Evolutionary conservation across 257 asterid genomes (phyloP), one percentile per base, ranked within the genome.

Genomic region (Pogostemon cablin): DNA sequence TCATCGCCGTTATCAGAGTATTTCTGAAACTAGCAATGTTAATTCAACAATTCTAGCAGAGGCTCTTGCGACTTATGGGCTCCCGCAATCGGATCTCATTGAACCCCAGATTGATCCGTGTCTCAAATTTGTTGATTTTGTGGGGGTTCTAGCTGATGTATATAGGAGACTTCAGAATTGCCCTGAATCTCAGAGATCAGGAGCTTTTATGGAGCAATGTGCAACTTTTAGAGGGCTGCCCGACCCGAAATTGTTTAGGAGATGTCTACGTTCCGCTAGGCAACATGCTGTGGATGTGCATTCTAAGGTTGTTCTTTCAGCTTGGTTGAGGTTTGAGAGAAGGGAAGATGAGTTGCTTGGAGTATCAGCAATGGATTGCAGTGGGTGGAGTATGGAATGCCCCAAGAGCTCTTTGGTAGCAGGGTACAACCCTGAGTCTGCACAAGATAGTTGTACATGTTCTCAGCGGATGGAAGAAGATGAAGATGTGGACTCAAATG

Each of bases 301-400:
- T 80, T 82, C 88, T 3, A 95, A 95, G 83, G 85, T 89, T 75
- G 96, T 95, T 2, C 84, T 95, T 6, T 87, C 98, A 0, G 84
- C 98, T n/a, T 93, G 99, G 99, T 72, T 95, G 83, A 89, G 96
- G 82, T 89, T 62, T 63, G 97, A 91, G 74, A 83, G 98, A 72
- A 84, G 96, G 77, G 99, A 95, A 77, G 95, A 89, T 32, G 98
- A 89, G 88, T 77, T 95, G 73, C 71, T 85, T 35, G 99, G 99
- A 49, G 79, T 88, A 44, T 86, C 95, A 0, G 89, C 97, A 0
- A 86, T 95, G 98, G 90, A 89, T 77, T 91, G 99, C 72, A 81
- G 87, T 52, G 92, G 97, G 9, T 74, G 93, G 79, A 85, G 72
- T 68, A 79, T 88, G 89, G 99, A 95, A 52, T 95, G 99, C 84